Percentiles rank a stretch among this genome's conserved stretches.
Evolutionary conservation across 306 rosid species (phyloP).

Genomic region (Cucurbita moschata): DNA sequence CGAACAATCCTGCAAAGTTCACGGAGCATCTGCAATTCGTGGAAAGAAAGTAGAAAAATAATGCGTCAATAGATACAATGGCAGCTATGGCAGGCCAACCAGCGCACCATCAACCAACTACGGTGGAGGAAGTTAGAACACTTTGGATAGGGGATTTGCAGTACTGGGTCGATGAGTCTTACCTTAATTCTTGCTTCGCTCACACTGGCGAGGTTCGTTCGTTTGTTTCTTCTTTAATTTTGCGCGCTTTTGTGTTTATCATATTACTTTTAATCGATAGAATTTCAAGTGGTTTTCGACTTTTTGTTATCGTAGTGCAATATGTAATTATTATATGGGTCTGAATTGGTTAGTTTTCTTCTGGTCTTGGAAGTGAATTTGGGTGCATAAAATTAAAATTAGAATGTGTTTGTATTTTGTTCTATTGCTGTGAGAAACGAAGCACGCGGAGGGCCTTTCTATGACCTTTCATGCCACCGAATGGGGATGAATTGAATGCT

Average conservation of each 20-base stretch:
- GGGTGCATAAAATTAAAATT: background rate
- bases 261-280: background rate
- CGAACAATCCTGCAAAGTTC: background rate
- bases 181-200: slow-evolving; percentile 57
- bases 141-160: slow-evolving; percentile 92
- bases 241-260: background rate
- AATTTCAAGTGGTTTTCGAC: background rate
- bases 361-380: background rate
- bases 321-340: background rate
- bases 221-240: background rate
- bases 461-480: background rate
- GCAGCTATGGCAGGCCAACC: slow-evolving; percentile 23
- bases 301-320: background rate
- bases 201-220: slow-evolving; percentile 63
- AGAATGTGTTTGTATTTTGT: background rate
- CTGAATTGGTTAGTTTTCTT: background rate
- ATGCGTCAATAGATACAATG: slow-evolving; percentile 10
- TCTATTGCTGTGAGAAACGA: background rate
- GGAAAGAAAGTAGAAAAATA: background rate
- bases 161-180: slow-evolving; percentile 80
- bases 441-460: background rate
- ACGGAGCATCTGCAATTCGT: background rate
- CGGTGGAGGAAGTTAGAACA: slow-evolving; percentile 65
- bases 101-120: slow-evolving; percentile 31
- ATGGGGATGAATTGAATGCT: background rate